Evolutionary conservation across 1,284 basidiomycete genomes (phyloP), one percentile per base, ranked within the genome.

Genomic region (Rhizopogon parksii): DNA sequence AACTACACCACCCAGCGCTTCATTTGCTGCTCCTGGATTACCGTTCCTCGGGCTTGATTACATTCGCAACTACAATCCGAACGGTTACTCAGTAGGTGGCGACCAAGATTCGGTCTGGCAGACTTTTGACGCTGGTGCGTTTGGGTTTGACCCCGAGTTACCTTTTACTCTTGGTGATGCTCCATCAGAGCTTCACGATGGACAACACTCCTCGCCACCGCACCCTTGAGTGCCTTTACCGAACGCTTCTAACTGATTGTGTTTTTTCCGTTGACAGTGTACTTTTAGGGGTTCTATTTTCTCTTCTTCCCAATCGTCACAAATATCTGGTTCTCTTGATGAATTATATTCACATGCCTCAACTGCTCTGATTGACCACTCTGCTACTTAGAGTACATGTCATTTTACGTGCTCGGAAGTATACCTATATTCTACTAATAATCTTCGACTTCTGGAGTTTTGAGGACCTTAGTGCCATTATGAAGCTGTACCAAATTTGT

Each of bases 21-120:
- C 77, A 3, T 88, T 88, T 62, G 73, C 79, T 54, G 78, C 79
- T 4, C 72, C 81, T 27, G 87, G 88, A 27, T 71, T 90, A 25
- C 88, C 88, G 0, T 90, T 90, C 72, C 77, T 80, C 37, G 88
- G 86, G 14, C 72, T 90, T 38, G 88, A 91, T 59, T 90, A 79
- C 59, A 82, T 90, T 58, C 79, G 84, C 56, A 89, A 86, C 59
- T 88, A 84, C 62, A 76, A 73, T 57, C 60, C 73, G 7, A 69
- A 68, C 7, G 68, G 72, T 37, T 74, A 71, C 57, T 53, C 65
- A 19, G 61, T 71, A 49, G 71, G 71, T 54, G 72, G 75, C 45
- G 83, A 85, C 50, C 81, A 82, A 62, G 85, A 85, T 59, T 71
- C 75, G 27, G 68, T 85, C 40, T 88, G 86, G 82, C 82, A 85